phyloP scores from a whole-genome alignment of 192 early-diverging fungal genomes.

The Backusella mclennaniae region DNA sequence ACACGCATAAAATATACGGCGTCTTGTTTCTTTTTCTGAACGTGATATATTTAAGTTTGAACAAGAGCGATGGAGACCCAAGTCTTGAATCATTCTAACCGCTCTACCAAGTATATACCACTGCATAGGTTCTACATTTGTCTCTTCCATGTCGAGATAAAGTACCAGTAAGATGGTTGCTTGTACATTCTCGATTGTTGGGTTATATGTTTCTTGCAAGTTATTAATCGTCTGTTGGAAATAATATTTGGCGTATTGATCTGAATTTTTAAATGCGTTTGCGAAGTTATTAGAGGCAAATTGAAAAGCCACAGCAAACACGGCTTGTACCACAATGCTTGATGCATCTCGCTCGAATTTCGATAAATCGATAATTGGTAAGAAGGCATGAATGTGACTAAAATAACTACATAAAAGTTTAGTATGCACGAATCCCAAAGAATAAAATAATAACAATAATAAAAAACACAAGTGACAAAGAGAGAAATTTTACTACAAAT shows the following conservation, averaged over 20 bases:
- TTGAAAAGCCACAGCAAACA: conserved; percentile 21
- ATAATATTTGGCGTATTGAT: conserved; percentile 8
- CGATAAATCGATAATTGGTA: conserved; percentile 27
- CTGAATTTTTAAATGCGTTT: not conserved
- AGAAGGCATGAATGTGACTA: conserved; percentile 17
- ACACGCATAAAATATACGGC: conserved; percentile 23
- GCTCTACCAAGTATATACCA: conserved; percentile 42
- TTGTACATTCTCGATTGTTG: conserved; percentile 20
- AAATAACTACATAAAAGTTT: conserved; percentile 18
- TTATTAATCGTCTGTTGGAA: conserved; percentile 18
- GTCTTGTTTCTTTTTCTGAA: conserved; percentile 47
- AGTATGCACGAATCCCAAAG: not conserved
- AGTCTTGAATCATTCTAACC: conserved; percentile 53
- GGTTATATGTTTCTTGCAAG: not conserved
- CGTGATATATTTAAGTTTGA: conserved; percentile 45
- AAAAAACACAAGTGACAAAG: not conserved
- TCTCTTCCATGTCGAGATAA: conserved; percentile 28
- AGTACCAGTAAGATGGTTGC: conserved; percentile 20
- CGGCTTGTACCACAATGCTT: conserved; percentile 2
- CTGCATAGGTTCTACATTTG: conserved; percentile 25
- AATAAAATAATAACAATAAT: conserved; percentile 4
- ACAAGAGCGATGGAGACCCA: conserved; percentile 54
- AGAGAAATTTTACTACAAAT: not conserved
- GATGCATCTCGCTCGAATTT: conserved; percentile 20
- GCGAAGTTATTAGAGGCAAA: conserved; percentile 1